Percentiles rank a stretch among this genome's conserved stretches.
These are phyloP conservation scores for Erodium moschatum DNA, from an alignment of 441 rosid species.

Conservation along the genomic window DNA sequence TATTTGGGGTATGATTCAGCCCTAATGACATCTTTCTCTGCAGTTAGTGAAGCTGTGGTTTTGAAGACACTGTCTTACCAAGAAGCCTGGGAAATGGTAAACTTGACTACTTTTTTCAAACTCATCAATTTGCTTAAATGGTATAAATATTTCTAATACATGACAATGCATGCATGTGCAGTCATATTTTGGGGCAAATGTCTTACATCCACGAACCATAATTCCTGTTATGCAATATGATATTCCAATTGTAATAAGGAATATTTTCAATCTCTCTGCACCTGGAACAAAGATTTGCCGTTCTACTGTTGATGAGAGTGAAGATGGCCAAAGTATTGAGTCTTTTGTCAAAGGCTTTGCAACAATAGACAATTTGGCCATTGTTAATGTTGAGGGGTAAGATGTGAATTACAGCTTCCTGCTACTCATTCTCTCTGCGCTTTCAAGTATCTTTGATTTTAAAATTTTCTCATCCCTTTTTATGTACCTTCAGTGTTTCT, in stretches of 20 bases:
- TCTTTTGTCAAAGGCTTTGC: constrained; percentile 87
- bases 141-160: constrained; percentile 22
- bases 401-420: constrained; percentile 22
- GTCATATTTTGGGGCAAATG: constrained; percentile 98
- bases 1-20: constrained; percentile 17
- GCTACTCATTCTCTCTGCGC: constrained; percentile 8
- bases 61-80: constrained; percentile 73
- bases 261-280: constrained; percentile 73
- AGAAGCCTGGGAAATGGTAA: constrained; percentile 99
- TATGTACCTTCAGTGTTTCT: constrained; percentile 12
- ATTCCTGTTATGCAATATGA: constrained; percentile 86
- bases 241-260: constrained; percentile 89
- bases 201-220: constrained; percentile 98
- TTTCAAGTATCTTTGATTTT: constrained; percentile 5
- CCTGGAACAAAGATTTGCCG: constrained; percentile 85
- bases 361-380: constrained; percentile 86
- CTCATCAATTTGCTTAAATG: constrained; percentile 17
- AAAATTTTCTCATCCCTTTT: background rate
- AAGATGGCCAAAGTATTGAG: constrained; percentile 39
- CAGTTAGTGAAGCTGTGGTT: constrained; percentile 94
- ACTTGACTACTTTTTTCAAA: constrained; percentile 18
- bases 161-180: constrained; percentile 31
- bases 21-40: constrained; percentile 21
- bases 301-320: constrained; percentile 35
- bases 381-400: constrained; percentile 96